Conservation (phyloP, 2,329 filamentous ascomycete species). For the Zalaria obscura region DNA sequence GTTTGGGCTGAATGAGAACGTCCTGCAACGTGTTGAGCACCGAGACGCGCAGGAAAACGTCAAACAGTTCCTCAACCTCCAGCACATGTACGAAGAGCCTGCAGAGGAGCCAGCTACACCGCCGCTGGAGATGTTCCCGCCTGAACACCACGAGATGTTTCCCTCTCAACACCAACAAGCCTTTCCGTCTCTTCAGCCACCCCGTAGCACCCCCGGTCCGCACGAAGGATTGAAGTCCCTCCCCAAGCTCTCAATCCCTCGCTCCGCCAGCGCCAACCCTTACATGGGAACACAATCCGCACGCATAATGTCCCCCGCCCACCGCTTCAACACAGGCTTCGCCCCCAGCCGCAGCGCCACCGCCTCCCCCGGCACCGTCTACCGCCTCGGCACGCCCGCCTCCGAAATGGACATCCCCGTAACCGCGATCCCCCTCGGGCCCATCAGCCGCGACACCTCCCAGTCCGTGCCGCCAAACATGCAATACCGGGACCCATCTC, state of each 20-base stretch:
- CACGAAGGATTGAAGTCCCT: slow-evolving; percentile 39
- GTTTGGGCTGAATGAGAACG: slow-evolving; percentile 57
- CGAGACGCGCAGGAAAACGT: slow-evolving; percentile 88
- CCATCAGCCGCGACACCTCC: slow-evolving; percentile 62
- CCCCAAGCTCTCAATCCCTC: slow-evolving; percentile 43
- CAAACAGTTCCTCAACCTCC: slow-evolving; percentile 77
- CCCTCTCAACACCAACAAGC: slow-evolving; percentile 22
- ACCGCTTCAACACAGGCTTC: slow-evolving; percentile 20
- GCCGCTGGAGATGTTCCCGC: slow-evolving; percentile 32
- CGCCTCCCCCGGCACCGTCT: slow-evolving; percentile 43
- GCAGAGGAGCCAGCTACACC: slow-evolving; percentile 52
- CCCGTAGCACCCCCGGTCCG: slow-evolving; percentile 27
- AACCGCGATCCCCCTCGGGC: slow-evolving; percentile 56
- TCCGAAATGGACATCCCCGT: slow-evolving; percentile 84
- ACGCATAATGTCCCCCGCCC: slow-evolving; percentile 9
- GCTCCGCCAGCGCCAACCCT: slow-evolving; percentile 21
- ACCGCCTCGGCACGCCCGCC: slow-evolving; percentile 72
- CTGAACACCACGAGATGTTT: slow-evolving; percentile 35
- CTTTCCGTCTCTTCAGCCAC: slow-evolving; percentile 22
- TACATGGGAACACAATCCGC: slow-evolving; percentile 14
- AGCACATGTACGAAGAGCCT: slow-evolving; percentile 39
- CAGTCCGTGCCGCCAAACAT: slow-evolving; percentile 92
- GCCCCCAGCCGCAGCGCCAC: slow-evolving; percentile 31
- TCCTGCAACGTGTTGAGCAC: slow-evolving; percentile 52
- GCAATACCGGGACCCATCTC: slow-evolving; percentile 56